These are phyloP conservation scores for Metrosideros polymorpha DNA, from an alignment of 441 rosid species.

Conservation along the genomic window DNA sequence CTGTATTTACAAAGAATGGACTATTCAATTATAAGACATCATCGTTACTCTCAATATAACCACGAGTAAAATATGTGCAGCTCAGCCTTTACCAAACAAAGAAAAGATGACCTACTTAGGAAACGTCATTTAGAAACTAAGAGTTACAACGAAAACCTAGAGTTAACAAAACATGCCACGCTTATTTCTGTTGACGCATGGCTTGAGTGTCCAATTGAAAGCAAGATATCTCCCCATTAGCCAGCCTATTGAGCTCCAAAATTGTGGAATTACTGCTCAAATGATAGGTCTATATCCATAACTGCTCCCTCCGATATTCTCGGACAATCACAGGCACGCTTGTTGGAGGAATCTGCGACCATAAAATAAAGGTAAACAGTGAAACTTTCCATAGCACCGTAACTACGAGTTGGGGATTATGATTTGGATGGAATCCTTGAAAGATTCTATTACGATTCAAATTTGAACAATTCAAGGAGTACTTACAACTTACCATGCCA, in stretches of 20 bases:
- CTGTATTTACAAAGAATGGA: not conserved
- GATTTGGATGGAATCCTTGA: not conserved
- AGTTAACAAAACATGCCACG: not conserved
- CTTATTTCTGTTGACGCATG: not conserved
- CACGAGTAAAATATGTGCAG: not conserved
- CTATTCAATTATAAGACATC: not conserved
- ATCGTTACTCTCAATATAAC: not conserved
- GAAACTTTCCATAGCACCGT: not conserved
- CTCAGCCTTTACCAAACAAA: not conserved
- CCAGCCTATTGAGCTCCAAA: not conserved
- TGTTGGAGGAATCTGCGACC: conserved; percentile 44
- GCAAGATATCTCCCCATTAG: not conserved
- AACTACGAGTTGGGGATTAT: not conserved
- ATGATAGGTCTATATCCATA: conserved; percentile 25
- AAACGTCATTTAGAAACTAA: not conserved
- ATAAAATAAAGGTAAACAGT: not conserved
- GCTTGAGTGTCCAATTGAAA: not conserved
- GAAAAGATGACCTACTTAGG: not conserved
- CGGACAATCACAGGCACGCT: conserved; percentile 72
- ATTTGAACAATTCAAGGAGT: not conserved
- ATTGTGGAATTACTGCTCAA: not conserved
- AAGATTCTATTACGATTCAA: not conserved
- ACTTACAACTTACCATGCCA: conserved; percentile 43
- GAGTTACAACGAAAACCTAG: not conserved
- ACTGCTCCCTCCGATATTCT: conserved; percentile 43